phyloP scores from a whole-genome alignment of 331 rosid species.

The Rhamnella rubrinervis region DNA sequence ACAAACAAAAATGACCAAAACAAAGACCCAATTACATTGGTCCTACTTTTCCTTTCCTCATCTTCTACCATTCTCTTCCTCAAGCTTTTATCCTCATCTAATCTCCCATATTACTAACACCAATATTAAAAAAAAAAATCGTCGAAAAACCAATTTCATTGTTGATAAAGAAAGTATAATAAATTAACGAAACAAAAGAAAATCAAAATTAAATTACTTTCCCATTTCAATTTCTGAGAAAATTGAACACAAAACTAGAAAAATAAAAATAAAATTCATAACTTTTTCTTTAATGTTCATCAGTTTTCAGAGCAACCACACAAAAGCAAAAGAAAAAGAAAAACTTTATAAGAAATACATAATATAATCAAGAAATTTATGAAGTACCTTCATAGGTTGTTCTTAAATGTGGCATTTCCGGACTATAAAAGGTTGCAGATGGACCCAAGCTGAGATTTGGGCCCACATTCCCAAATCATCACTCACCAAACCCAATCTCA shows the following conservation, averaged over 20 bases:
- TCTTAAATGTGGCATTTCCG: too few species aligned
- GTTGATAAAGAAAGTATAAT: neutral
- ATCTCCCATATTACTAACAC: constrained; percentile 13
- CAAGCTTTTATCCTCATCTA: constrained; percentile 70
- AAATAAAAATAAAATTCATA: neutral
- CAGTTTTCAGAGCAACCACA: neutral
- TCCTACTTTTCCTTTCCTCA: constrained; percentile 53
- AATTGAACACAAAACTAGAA: neutral
- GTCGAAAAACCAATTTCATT: neutral
- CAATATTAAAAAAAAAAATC: neutral
- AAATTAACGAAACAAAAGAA: neutral
- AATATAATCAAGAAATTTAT: neutral
- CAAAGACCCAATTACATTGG: too few species aligned
- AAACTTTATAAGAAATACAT: neutral
- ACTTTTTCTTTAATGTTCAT: neutral
- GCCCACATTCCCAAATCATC: constrained; percentile 46
- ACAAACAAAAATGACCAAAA: too few species aligned
- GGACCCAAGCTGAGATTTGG: too few species aligned
- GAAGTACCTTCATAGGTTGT: constrained; percentile 63
- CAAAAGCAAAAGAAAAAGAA: neutral
- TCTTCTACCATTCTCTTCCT: constrained; percentile 58
- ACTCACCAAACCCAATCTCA: constrained; percentile 26
- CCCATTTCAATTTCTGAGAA: neutral
- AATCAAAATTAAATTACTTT: neutral
- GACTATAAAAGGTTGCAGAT: too few species aligned